Evolutionary conservation across 495 filamentous ascomycete genomes (phyloP).

Genomic region (Glarea lozoyensis): DNA sequence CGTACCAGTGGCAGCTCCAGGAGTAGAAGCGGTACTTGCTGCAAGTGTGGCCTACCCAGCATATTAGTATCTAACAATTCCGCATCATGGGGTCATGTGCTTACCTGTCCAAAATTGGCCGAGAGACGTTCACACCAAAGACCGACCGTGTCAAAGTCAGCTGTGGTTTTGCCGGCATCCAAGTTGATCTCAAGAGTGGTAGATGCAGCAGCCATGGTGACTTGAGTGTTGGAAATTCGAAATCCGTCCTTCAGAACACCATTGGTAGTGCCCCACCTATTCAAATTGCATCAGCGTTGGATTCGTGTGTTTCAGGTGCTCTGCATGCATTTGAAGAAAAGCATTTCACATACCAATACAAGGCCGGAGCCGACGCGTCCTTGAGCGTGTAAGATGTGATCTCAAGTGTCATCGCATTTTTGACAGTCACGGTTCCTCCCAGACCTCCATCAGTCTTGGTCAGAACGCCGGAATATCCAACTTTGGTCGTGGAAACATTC

Average conservation of each 20-base stretch:
- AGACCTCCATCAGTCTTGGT: conserved; percentile 15
- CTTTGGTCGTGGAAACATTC: not conserved
- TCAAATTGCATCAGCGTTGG: too few relatives aligned
- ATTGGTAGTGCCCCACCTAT: conserved; percentile 15
- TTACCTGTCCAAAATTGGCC: conserved; percentile 18
- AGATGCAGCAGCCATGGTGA: conserved; percentile 5
- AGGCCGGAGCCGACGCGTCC: conserved; percentile 17
- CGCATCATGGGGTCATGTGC: not conserved
- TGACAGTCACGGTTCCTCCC: conserved; percentile 10
- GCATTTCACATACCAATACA: too few relatives aligned
- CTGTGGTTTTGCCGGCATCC: conserved; percentile 15
- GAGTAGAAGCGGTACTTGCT: too few relatives aligned
- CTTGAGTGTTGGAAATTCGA: conserved; percentile 17
- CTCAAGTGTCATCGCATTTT: conserved; percentile 6
- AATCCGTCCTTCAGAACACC: conserved; percentile 12
- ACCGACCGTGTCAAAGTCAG: conserved; percentile 12
- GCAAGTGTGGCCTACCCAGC: too few relatives aligned
- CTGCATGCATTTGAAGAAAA: too few relatives aligned
- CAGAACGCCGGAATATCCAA: conserved; percentile 11
- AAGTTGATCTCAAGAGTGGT: conserved; percentile 9
- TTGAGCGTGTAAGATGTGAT: conserved; percentile 15
- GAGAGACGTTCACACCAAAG: conserved; percentile 18
- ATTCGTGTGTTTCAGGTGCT: too few relatives aligned
- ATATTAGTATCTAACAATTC: not conserved
- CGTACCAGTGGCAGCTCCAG: too few relatives aligned